A percentile compares a stretch with the other conserved stretches of the same genome.
Conservation (phyloP, 805 yeast species). For the Saccharomycopsis sp. region DNA sequence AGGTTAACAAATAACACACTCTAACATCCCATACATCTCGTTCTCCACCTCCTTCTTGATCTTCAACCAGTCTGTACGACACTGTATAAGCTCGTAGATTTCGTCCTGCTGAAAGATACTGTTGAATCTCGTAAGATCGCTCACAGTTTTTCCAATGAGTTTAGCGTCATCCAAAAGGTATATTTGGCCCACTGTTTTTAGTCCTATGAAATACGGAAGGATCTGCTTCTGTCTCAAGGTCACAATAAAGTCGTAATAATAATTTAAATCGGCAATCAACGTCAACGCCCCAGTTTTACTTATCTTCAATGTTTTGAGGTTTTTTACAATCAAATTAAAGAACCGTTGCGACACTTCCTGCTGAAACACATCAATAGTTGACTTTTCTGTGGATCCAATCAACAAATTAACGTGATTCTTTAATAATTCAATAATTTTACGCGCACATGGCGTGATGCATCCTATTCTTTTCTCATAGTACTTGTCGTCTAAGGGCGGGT, state of each 20-base stretch:
- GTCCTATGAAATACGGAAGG: constrained; percentile 67
- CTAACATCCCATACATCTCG: constrained; percentile 88
- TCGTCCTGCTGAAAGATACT: constrained; percentile 92
- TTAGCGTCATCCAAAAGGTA: constrained; percentile 77
- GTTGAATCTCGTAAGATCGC: constrained; percentile 78
- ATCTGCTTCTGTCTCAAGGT: constrained; percentile 59
- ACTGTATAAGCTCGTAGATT: constrained; percentile 82
- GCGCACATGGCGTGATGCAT: constrained; percentile 39
- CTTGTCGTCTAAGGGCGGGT: constrained; percentile 34
- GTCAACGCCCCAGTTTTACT: constrained; percentile 79
- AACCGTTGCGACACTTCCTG: constrained; percentile 90
- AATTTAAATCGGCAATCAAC: constrained; percentile 75
- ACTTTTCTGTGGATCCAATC: constrained; percentile 77
- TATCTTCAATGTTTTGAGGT: constrained; percentile 64
- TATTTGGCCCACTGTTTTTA: constrained; percentile 80
- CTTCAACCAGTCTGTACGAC: constrained; percentile 79
- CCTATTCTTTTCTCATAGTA: constrained; percentile 11
- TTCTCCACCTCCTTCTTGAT: constrained; percentile 80
- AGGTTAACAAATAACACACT: constrained; percentile 53
- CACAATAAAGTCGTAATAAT: constrained; percentile 66
- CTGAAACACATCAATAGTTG: constrained; percentile 85
- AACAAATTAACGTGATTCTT: constrained; percentile 66
- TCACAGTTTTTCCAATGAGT: constrained; percentile 74
- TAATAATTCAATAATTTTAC: constrained; percentile 52
- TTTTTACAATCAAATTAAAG: constrained; percentile 67